Percentiles rank a stretch among this genome's conserved stretches.
Evolutionary conservation across 805 yeast genomes (phyloP).

Genomic region (Kodamaea laetipori): DNA sequence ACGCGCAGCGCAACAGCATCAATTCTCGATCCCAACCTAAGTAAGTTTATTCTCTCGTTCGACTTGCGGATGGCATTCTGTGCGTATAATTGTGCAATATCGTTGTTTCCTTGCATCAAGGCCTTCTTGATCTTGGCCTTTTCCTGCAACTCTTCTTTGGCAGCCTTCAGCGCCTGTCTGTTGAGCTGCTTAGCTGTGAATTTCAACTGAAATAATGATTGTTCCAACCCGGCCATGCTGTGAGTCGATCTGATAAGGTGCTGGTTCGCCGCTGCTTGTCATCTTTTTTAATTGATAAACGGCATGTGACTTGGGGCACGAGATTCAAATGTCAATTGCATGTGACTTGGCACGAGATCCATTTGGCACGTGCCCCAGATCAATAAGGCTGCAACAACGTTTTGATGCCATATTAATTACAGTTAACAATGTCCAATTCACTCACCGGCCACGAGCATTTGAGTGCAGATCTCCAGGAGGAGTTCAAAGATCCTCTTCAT

Average conservation of each 20-base stretch:
- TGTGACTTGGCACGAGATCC: too few species aligned
- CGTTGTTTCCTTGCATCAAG: constrained; percentile 79
- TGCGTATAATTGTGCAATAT: constrained; percentile 91
- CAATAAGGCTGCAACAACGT: background rate
- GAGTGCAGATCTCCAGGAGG: constrained; percentile 9
- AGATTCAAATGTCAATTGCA: too few species aligned
- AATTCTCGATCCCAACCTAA: constrained; percentile 82
- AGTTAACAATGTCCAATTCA: background rate
- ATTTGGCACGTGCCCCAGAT: too few species aligned
- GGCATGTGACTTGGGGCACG: too few species aligned
- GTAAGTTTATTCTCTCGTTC: constrained; percentile 78
- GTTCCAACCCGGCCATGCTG: constrained; percentile 31
- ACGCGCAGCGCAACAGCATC: constrained; percentile 96
- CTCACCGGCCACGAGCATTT: constrained; percentile 1
- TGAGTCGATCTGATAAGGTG: background rate
- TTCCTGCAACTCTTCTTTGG: constrained; percentile 86
- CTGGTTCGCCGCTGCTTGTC: background rate
- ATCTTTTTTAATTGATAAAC: background rate
- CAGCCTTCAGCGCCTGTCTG: constrained; percentile 86
- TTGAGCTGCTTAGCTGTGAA: constrained; percentile 93
- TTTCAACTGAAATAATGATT: constrained; percentile 33
- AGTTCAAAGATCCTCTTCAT: constrained; percentile 9
- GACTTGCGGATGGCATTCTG: constrained; percentile 93
- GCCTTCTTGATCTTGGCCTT: constrained; percentile 90
- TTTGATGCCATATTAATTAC: background rate